Evolutionary conservation across 1,284 basidiomycete genomes (phyloP).

Genomic region (Wolfiporia cocos): DNA sequence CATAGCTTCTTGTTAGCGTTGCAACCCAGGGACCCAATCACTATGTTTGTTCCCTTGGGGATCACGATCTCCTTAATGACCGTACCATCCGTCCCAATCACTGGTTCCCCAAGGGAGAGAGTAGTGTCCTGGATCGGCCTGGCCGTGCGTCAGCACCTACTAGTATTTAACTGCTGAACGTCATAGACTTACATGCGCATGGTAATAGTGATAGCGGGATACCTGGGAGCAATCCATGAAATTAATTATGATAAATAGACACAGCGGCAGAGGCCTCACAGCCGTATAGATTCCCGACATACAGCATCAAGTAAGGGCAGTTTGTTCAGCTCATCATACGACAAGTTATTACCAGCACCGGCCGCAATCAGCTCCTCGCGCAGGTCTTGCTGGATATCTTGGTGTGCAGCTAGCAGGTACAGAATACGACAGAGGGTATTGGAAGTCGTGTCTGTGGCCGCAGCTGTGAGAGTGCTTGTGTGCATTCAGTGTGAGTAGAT

Average conservation of each 20-base stretch:
- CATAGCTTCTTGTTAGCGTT: too few relatives aligned
- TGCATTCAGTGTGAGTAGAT: not conserved
- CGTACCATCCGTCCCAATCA: slow-evolving; percentile 20
- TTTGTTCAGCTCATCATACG: too few relatives aligned
- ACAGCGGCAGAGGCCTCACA: not conserved
- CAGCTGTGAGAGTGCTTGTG: not conserved
- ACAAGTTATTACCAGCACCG: slow-evolving; percentile 2
- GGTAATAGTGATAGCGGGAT: not conserved
- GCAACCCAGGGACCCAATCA: slow-evolving; percentile 18
- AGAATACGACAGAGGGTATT: slow-evolving; percentile 3
- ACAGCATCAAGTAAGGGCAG: too few relatives aligned
- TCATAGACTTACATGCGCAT: not conserved
- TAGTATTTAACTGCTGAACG: not conserved
- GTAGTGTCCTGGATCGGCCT: too few relatives aligned
- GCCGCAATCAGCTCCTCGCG: slow-evolving; percentile 2
- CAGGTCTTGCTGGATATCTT: slow-evolving; percentile 6
- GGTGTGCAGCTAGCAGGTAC: slow-evolving; percentile 2
- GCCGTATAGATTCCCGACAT: too few relatives aligned
- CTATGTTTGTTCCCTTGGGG: slow-evolving; percentile 32
- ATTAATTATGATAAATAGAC: not conserved
- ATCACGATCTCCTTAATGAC: too few relatives aligned
- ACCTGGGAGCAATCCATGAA: not conserved
- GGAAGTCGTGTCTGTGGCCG: slow-evolving; percentile 3
- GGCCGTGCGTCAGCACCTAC: not conserved
- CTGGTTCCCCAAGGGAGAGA: too few relatives aligned